Evolutionary conservation across 257 asterid species (phyloP).

Genomic region (Voacanga thouarsii): DNA sequence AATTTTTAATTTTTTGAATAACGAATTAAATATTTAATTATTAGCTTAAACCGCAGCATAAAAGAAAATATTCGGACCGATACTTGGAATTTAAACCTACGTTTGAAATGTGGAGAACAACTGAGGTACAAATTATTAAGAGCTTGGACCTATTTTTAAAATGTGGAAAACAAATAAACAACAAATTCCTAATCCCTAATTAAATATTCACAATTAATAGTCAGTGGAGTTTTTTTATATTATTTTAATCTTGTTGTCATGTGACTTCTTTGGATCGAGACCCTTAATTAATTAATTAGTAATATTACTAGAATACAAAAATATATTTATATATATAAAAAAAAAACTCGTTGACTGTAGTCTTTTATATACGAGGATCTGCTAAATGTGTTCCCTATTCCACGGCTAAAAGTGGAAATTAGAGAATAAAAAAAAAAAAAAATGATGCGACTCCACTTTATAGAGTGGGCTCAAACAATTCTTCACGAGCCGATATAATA

Average conservation of each 20-base stretch:
- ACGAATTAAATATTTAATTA: no score
- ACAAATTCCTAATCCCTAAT: background rate
- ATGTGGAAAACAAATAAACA: no score
- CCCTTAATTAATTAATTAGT: background rate
- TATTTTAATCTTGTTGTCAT: background rate
- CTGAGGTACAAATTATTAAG: no score
- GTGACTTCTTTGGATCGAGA: background rate
- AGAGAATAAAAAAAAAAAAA: background rate
- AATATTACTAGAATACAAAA: background rate
- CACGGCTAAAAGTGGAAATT: constrained; percentile 10
- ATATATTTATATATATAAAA: no score
- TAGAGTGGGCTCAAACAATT: constrained; percentile 2
- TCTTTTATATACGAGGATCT: background rate
- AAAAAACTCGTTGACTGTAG: background rate
- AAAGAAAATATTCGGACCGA: no score
- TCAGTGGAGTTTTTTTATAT: background rate
- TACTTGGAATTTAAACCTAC: no score
- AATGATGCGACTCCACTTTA: background rate
- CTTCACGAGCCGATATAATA: background rate
- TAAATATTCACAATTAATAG: no score
- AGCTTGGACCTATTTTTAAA: no score
- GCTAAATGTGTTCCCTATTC: constrained; percentile 19
- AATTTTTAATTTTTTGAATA: no score
- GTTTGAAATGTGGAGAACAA: no score
- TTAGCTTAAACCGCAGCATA: no score